phyloP scores from a whole-genome alignment of 352 stramenopile species.

The Globisporangium recalcitrans region DNA sequence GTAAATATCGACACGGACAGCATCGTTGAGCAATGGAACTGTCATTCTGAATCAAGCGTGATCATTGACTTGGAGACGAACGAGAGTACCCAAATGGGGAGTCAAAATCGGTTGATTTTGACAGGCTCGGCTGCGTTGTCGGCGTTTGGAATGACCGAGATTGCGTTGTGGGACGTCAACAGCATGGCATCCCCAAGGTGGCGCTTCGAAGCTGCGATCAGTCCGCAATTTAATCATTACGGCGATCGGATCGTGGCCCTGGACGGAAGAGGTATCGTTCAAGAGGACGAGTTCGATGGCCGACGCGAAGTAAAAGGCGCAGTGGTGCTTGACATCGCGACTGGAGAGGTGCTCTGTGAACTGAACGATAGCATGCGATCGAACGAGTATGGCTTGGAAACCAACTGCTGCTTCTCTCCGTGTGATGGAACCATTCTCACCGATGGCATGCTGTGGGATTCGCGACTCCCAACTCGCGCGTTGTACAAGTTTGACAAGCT shows the following conservation, averaged over 20 bases:
- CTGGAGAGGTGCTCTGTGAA: slow-evolving; percentile 50
- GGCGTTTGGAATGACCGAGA: slow-evolving; percentile 44
- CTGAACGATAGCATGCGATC: slow-evolving; percentile 58
- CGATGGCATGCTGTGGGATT: slow-evolving; percentile 80
- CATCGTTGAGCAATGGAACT: slow-evolving; percentile 71
- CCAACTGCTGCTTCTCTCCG: slow-evolving; percentile 73
- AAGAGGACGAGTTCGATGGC: slow-evolving; percentile 29
- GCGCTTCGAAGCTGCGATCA: slow-evolving; percentile 51
- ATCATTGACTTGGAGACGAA: slow-evolving; percentile 74
- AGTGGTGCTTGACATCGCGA: slow-evolving; percentile 66
- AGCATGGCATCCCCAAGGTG: slow-evolving; percentile 56
- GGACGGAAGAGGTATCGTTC: slow-evolving; percentile 36
- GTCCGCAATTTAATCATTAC: slow-evolving; percentile 73
- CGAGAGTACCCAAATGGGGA: slow-evolving; percentile 44
- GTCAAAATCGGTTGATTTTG: slow-evolving; percentile 47
- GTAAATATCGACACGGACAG: slow-evolving; percentile 60
- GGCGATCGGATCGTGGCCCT: slow-evolving; percentile 69
- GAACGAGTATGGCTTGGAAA: slow-evolving; percentile 72
- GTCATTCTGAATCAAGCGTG: slow-evolving; percentile 60
- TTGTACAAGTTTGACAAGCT: slow-evolving; percentile 90
- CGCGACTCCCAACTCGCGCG: slow-evolving; percentile 55
- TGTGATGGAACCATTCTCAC: slow-evolving; percentile 73
- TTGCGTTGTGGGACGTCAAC: slow-evolving; percentile 73
- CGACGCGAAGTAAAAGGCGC: slow-evolving; percentile 37
- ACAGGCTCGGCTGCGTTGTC: slow-evolving; percentile 48